phyloP scores from a whole-genome alignment of 768 basidiomycete species.

The Mycena albidolilacea region DNA sequence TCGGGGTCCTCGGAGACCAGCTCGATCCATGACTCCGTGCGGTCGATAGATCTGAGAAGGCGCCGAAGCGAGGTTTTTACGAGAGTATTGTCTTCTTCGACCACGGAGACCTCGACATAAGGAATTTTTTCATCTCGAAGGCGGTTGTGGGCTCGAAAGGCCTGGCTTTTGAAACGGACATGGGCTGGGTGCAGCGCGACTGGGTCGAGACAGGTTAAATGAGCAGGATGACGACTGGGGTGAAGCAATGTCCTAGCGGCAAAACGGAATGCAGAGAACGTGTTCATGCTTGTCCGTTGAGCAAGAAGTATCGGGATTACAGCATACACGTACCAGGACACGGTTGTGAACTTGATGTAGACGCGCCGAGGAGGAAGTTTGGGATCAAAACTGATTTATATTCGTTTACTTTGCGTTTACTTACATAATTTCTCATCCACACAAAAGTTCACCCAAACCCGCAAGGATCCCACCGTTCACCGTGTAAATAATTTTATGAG shows the following conservation, averaged over 20 bases:
- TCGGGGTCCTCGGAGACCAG: constrained; percentile 64
- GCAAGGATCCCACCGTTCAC: no score
- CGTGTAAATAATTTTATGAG: not conserved
- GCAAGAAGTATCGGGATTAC: not conserved
- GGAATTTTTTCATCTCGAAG: constrained; percentile 60
- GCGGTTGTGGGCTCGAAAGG: constrained; percentile 6
- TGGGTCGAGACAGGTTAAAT: constrained; percentile 12
- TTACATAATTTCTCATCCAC: not conserved
- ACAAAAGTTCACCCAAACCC: no score
- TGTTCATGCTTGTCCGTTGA: constrained; percentile 35
- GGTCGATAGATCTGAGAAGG: constrained; percentile 63
- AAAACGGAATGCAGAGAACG: constrained; percentile 40
- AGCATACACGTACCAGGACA: not conserved
- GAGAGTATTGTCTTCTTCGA: constrained; percentile 60
- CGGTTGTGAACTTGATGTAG: not conserved
- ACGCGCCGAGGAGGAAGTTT: not conserved
- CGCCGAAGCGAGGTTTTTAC: constrained; percentile 55
- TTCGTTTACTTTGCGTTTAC: no score
- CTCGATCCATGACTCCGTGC: constrained; percentile 63
- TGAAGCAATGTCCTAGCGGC: constrained; percentile 33
- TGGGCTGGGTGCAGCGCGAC: constrained; percentile 11
- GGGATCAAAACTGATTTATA: no score
- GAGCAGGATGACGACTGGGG: constrained; percentile 10
- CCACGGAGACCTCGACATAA: constrained; percentile 58
- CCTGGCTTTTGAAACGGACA: constrained; percentile 34